Evolutionary conservation across 257 asterid genomes (phyloP).

Genomic region (Perilla frutescens): DNA sequence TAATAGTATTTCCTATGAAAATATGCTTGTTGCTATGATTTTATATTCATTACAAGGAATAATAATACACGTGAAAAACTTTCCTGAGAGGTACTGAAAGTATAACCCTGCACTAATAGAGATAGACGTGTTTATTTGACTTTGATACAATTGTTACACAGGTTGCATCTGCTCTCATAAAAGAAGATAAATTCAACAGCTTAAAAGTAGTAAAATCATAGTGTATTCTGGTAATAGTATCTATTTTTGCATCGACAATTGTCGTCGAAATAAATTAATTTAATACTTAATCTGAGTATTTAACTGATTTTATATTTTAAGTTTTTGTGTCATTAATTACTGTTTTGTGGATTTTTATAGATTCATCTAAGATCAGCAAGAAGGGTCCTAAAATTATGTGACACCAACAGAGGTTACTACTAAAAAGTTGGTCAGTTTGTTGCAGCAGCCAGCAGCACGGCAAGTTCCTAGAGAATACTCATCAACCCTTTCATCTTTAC

Average conservation of each 20-base stretch:
- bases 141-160: slow-evolving; percentile 28
- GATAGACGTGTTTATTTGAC: slow-evolving; percentile 1
- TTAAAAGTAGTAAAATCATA: slow-evolving; percentile 52
- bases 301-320: not conserved
- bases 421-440: slow-evolving; percentile 96
- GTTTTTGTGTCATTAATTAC: not conserved
- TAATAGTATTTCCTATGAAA: not conserved
- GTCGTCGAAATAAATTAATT: not conserved
- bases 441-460: slow-evolving; percentile 77
- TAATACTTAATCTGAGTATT: not conserved
- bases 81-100: not conserved
- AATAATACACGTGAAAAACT: not conserved
- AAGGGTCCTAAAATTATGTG: slow-evolving; percentile 69
- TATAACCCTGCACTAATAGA: not conserved
- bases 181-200: slow-evolving; percentile 40
- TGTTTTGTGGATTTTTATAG: slow-evolving; percentile 43
- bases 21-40: not conserved
- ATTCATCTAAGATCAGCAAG: slow-evolving; percentile 86
- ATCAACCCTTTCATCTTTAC: slow-evolving; percentile 77
- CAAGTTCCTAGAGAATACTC: slow-evolving; percentile 94
- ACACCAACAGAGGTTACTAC: slow-evolving; percentile 85
- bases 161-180: slow-evolving; percentile 50
- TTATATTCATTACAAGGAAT: not conserved
- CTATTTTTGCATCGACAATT: not conserved
- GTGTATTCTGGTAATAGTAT: too few relatives aligned